Evolutionary conservation across 331 rosid genomes (phyloP), one percentile per base, ranked within the genome.

Genomic region (Arachis monticola): DNA sequence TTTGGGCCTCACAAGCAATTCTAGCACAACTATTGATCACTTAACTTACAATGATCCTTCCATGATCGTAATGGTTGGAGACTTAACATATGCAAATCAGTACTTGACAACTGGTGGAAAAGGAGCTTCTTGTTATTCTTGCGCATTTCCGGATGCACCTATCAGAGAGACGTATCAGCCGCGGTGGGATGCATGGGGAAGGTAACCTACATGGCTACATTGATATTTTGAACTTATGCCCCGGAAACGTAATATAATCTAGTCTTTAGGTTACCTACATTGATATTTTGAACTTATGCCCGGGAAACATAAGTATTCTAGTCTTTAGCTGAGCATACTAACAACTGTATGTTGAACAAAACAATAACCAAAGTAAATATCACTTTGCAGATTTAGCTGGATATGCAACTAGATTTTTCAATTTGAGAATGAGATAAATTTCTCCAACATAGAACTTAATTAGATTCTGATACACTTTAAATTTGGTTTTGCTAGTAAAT

Each of bases 181-280:
- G 12, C 92, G 97, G 41, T 93, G 98, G 97, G 98, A 93, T 73
- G 98, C 89, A 2, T 91, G 98, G 98, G 96, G 98, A 84, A 91
- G 98, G 98, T 93, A 84, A 86, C 38, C 58, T 69, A 68, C 53
- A 42, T 76, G 41, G 42, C 58, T 69, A 68, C 53, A 42, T 76
- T 47, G 42, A 4, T 30, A 12, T 50, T 64, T 27, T 17, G 48
- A 41, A 63, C 7, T 50, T 35, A 45, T 51, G 66, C 45, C 61
- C 14, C 6, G 27, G 73, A 32, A 70, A 56, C 60, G 45, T 56
- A 52, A 7, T 75, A 35, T 30, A 30, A 64, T 64, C 56, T 35
- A 9, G 52, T 27, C 53, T 55, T 27, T 27, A 1, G 30, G 30
- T 27, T 1, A 27, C 30, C 30, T 27, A 27, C 30, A 27, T 27